phyloP scores from a whole-genome alignment of 2,329 filamentous ascomycete species.

The Sporothrix luriei region DNA sequence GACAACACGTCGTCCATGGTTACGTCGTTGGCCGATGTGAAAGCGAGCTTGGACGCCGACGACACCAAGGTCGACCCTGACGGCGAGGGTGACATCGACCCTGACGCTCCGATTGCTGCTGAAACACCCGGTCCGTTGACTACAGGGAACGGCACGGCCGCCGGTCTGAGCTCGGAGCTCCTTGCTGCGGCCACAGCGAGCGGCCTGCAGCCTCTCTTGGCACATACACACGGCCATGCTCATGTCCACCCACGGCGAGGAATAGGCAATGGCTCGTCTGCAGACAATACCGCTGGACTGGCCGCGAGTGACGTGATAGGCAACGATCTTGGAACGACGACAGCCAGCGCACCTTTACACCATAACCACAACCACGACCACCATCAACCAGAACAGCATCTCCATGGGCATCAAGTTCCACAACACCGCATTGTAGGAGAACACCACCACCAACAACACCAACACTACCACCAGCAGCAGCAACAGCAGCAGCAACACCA shows the following conservation, averaged over 20 bases:
- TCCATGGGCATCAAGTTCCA: not conserved
- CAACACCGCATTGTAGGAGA: not conserved
- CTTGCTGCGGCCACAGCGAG: slow-evolving; percentile 4
- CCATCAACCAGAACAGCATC: not conserved
- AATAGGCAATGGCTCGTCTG: not conserved
- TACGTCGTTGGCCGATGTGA: not conserved
- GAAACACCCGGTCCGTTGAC: not conserved
- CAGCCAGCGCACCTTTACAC: not conserved
- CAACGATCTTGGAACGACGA: not conserved
- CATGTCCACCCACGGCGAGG: not conserved
- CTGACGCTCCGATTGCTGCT: not conserved
- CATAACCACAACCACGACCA: slow-evolving; percentile 1
- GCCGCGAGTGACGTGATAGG: not conserved
- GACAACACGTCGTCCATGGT: not conserved
- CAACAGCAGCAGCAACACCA: slow-evolving; percentile 28
- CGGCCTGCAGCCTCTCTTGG: slow-evolving; percentile 13
- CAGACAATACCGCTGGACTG: not conserved
- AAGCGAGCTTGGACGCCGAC: not conserved
- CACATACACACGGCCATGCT: not conserved
- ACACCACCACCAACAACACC: slow-evolving; percentile 16
- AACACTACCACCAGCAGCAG: not conserved
- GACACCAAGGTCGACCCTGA: slow-evolving; percentile 16
- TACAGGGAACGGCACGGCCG: not conserved
- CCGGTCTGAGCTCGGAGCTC: slow-evolving; percentile 18
- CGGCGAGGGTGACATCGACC: slow-evolving; percentile 12